phyloP scores from a whole-genome alignment of 1,284 basidiomycete genomes.

The Trichosporon sp. region DNA sequence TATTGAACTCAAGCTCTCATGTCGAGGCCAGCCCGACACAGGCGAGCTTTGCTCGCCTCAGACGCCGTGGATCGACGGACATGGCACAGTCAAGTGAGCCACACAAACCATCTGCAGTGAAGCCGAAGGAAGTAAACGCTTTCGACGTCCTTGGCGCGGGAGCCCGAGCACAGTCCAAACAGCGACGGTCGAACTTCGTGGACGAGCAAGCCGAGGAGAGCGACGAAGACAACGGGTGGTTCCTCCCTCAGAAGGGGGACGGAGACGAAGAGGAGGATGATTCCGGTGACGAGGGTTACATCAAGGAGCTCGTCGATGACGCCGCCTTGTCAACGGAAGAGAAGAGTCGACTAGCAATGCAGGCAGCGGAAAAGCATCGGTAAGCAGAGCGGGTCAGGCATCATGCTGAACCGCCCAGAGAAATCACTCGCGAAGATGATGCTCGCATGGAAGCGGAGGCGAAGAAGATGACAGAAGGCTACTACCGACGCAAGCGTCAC shows the following conservation, averaged over 20 bases:
- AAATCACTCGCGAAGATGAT: constrained; percentile 37
- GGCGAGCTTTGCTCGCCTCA: background rate
- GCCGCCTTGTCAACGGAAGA: constrained; percentile 29
- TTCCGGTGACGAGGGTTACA: constrained; percentile 30
- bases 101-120: background rate
- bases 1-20: background rate
- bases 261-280: constrained; percentile 34
- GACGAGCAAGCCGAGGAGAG: constrained; percentile 46
- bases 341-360: constrained; percentile 24
- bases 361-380: constrained; percentile 36
- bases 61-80: background rate
- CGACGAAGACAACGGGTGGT: constrained; percentile 52
- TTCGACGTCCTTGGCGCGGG: constrained; percentile 9
- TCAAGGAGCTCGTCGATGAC: constrained; percentile 41
- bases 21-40: background rate
- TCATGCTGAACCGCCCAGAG: constrained; percentile 14
- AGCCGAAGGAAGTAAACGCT: constrained; percentile 2
- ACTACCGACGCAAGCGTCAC: constrained; percentile 28
- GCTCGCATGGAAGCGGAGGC: constrained; percentile 35
- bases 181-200: constrained; percentile 17
- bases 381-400: constrained; percentile 11
- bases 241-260: constrained; percentile 20
- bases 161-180: background rate
- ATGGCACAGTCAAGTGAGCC: background rate
- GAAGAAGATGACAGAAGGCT: constrained; percentile 36